Evolutionary conservation across 129 eudicot genomes (phyloP).

Genomic region (Calendula officinalis): DNA sequence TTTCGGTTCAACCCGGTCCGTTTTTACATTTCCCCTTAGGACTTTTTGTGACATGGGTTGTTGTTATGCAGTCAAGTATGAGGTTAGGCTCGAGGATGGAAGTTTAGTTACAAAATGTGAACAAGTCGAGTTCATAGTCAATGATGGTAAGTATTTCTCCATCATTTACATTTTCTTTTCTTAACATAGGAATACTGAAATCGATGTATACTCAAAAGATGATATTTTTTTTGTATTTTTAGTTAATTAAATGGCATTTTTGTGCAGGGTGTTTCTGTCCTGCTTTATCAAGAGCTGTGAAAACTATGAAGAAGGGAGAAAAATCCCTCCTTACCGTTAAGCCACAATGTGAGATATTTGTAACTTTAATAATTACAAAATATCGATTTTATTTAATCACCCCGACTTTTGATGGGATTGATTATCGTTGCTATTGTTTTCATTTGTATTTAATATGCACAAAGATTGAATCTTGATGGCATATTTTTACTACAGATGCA

Average conservation of each 20-base stretch:
- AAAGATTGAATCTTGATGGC: conserved; percentile 13
- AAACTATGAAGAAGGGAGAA: conserved; percentile 83
- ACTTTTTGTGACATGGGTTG: background rate
- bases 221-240: too few species aligned
- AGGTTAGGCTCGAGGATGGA: conserved; percentile 59
- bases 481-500: conserved; percentile 26
- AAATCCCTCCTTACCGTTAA: conserved; percentile 38
- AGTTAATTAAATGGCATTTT: too few species aligned
- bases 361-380: background rate
- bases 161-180: background rate
- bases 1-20: background rate
- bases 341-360: conserved; percentile 36
- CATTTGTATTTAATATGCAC: background rate
- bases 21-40: background rate
- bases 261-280: conserved; percentile 64
- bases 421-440: too few species aligned
- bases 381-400: background rate
- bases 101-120: conserved; percentile 43
- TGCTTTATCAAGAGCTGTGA: conserved; percentile 68
- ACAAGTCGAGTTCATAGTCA: conserved; percentile 41
- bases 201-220: too few species aligned
- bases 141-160: conserved; percentile 40
- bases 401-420: too few species aligned
- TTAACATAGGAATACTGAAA: too few species aligned
- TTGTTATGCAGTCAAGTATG: conserved; percentile 54